Evolutionary conservation across 164 flowering plant genomes (phyloP).

Genomic region (Santalum album): DNA sequence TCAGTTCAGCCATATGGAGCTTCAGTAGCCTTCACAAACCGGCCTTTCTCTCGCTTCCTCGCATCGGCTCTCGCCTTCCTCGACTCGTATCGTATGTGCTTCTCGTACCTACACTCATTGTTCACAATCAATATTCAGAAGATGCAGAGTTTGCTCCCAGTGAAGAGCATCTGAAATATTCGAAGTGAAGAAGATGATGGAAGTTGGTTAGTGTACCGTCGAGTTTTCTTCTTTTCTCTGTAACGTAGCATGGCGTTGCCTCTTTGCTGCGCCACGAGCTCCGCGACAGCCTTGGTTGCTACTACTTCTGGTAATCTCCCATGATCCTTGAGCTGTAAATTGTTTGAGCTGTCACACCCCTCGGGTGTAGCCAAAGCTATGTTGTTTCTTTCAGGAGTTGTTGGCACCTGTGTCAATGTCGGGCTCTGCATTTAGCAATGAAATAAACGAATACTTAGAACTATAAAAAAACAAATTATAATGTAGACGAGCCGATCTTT

Average conservation of each 20-base stretch:
- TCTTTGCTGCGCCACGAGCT: conserved; percentile 71
- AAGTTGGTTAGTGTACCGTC: conserved; percentile 36
- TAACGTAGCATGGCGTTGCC: conserved; percentile 93
- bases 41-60: conserved; percentile 83
- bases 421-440: conserved; percentile 38
- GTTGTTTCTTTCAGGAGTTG: conserved; percentile 65
- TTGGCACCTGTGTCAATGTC: conserved; percentile 41
- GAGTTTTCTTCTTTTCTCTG: conserved; percentile 78
- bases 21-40: conserved; percentile 79
- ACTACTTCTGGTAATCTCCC: conserved; percentile 19
- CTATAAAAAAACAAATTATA: too few species aligned
- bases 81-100: conserved; percentile 77
- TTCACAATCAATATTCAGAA: neutral
- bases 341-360: conserved; percentile 18
- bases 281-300: conserved; percentile 45
- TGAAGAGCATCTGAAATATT: too few species aligned
- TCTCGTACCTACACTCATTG: neutral
- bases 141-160: neutral
- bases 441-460: too few species aligned
- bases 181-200: neutral
- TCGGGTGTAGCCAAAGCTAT: conserved; percentile 20
- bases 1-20: conserved; percentile 27
- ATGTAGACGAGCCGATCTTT: too few species aligned
- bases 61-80: conserved; percentile 95
- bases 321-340: too few species aligned